phyloP scores from a whole-genome alignment of 805 yeast species.

The Metschnikowia vanudenii region DNA sequence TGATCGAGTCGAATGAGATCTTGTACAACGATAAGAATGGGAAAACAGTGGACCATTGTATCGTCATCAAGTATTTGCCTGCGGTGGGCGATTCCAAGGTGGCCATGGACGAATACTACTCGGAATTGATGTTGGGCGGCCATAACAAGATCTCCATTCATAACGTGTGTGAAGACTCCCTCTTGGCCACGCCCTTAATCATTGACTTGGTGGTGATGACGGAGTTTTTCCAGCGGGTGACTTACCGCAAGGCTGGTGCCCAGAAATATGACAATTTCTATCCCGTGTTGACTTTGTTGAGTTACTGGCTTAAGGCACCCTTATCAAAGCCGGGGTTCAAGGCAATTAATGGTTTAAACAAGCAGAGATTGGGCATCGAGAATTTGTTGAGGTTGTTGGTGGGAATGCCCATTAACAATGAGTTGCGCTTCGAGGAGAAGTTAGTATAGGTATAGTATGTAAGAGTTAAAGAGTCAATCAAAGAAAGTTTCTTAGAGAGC shows the following conservation, averaged over 20 bases:
- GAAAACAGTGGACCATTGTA: conserved; percentile 83
- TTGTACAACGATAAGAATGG: conserved; percentile 81
- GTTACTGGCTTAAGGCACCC: conserved; percentile 97
- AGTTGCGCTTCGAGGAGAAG: conserved; percentile 93
- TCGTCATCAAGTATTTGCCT: conserved; percentile 88
- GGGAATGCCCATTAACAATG: conserved; percentile 87
- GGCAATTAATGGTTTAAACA: conserved; percentile 90
- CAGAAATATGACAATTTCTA: conserved; percentile 64
- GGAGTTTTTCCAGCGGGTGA: conserved; percentile 85
- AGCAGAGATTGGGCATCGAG: conserved; percentile 90
- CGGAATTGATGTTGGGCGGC: conserved; percentile 96
- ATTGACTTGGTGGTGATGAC: conserved; percentile 87
- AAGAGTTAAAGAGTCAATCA: too few relatives aligned
- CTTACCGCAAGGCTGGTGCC: conserved; percentile 60
- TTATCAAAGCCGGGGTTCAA: conserved; percentile 86
- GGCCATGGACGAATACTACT: conserved; percentile 97
- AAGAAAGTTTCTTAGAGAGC: too few relatives aligned
- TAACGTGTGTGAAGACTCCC: conserved; percentile 94
- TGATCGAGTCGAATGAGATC: conserved; percentile 82
- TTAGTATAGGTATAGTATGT: conserved; percentile 30
- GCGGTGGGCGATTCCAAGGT: conserved; percentile 97
- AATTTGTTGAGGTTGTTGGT: conserved; percentile 85
- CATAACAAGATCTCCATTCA: conserved; percentile 92
- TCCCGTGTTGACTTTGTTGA: conserved; percentile 80
- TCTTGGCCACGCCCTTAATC: conserved; percentile 91